phyloP scores from a whole-genome alignment of 306 rosid species.

The Cyamopsis tetragonoloba region DNA sequence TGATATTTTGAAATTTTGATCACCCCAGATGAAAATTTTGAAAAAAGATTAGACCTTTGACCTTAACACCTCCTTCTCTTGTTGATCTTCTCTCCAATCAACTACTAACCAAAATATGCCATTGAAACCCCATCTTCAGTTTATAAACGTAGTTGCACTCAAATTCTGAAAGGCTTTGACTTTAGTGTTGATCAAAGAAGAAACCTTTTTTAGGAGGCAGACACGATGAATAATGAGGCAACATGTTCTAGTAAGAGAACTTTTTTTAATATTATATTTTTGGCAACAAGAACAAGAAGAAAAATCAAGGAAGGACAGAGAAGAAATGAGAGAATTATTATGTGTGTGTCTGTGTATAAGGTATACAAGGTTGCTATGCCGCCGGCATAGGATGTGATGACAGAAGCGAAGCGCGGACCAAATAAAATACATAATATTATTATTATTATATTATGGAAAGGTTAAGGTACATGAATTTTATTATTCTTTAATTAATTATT shows the following conservation, averaged over 20 bases:
- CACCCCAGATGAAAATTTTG: slow-evolving; percentile 4
- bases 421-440: slow-evolving; percentile 17
- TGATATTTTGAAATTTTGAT: no score
- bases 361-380: slow-evolving; percentile 40
- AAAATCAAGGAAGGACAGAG: background rate
- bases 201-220: background rate
- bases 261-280: no score
- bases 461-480: slow-evolving; percentile 11
- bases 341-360: background rate
- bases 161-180: slow-evolving; percentile 25
- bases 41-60: background rate
- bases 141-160: slow-evolving; percentile 1
- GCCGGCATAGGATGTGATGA: slow-evolving; percentile 51
- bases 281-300: slow-evolving; percentile 15
- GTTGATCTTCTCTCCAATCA: slow-evolving; percentile 3
- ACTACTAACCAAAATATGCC: slow-evolving; percentile 5
- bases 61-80: background rate
- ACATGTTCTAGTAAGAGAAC: background rate
- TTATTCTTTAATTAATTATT: no score
- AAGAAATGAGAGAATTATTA: background rate
- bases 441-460: slow-evolving; percentile 17
- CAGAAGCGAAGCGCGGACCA: slow-evolving; percentile 43
- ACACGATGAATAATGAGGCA: slow-evolving; percentile 16
- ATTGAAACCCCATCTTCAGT: background rate
- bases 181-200: slow-evolving; percentile 18